Percentiles rank a stretch among this genome's conserved stretches.
phyloP scores from a whole-genome alignment of 179 eudicot genomes.

The Spergularia azorica region DNA sequence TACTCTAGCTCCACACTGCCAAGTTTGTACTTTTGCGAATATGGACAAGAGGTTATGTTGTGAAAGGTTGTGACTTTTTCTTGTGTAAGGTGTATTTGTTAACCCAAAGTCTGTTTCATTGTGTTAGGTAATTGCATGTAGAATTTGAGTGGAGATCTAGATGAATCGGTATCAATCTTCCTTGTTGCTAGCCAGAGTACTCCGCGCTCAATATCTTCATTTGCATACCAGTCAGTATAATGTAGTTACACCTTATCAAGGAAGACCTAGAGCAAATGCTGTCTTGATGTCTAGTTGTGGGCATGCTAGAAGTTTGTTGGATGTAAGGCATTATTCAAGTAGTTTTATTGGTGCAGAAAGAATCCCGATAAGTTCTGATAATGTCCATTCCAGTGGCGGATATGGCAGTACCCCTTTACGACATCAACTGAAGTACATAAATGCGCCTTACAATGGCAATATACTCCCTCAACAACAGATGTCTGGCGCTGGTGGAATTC shows the following conservation, averaged over 20 bases:
- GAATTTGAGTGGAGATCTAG: constrained; percentile 1
- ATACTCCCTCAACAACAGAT: constrained; percentile 23
- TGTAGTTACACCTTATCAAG: constrained; percentile 14
- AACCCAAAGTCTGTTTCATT: constrained; percentile 4
- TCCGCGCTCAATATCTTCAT: constrained; percentile 11
- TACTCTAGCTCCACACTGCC: no score
- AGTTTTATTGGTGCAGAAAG: constrained; percentile 14
- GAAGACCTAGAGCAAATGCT: constrained; percentile 7
- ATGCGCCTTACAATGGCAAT: constrained; percentile 21
- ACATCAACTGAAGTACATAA: constrained; percentile 22
- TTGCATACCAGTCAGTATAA: constrained; percentile 4
- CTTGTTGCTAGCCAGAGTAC: constrained; percentile 21
- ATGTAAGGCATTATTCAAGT: constrained; percentile 24
- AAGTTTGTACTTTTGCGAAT: no score
- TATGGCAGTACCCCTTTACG: constrained; percentile 11
- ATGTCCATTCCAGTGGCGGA: constrained; percentile 14
- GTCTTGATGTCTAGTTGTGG: neutral
- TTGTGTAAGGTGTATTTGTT: neutral
- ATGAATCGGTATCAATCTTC: constrained; percentile 30
- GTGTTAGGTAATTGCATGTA: neutral
- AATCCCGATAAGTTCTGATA: constrained; percentile 12
- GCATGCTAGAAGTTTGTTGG: neutral
- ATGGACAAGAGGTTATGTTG: neutral
- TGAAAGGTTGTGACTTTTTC: neutral
- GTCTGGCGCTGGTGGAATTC: constrained; percentile 21